Percentiles rank a stretch among this genome's conserved stretches.
Conservation (phyloP, 352 stramenopile species). For the Globisporangium spinosum region DNA sequence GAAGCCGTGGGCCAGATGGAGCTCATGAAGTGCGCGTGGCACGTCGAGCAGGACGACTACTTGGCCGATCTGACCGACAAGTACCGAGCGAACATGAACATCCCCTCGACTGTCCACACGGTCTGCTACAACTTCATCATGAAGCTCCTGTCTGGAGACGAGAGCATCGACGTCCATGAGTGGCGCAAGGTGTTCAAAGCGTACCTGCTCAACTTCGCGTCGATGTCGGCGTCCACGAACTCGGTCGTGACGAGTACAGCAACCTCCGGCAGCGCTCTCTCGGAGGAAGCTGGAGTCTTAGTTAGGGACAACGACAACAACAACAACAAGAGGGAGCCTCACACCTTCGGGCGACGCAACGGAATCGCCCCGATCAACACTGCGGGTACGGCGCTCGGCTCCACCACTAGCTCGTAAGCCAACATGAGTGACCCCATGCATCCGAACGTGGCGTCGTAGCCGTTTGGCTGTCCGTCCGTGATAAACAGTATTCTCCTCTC, state of each 20-base stretch:
- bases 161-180: constrained; percentile 19
- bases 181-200: constrained; percentile 25
- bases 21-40: constrained; percentile 37
- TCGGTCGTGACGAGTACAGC: neutral
- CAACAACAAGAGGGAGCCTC: neutral
- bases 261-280: neutral
- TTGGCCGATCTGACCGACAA: constrained; percentile 27
- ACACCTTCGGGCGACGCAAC: neutral
- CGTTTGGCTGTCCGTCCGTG: neutral
- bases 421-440: too few species aligned
- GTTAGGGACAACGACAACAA: neutral
- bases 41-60: constrained; percentile 21
- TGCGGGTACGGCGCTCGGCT: too few species aligned
- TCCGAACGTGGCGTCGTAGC: neutral
- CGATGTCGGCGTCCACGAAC: neutral
- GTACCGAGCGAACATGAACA: constrained; percentile 25
- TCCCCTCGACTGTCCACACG: constrained; percentile 13
- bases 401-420: too few species aligned
- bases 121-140: constrained; percentile 22
- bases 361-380: neutral
- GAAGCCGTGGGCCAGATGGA: constrained; percentile 26
- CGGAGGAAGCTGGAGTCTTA: neutral
- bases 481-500: neutral
- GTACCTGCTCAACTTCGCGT: neutral
- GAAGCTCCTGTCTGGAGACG: constrained; percentile 14